A percentile compares a stretch with the other conserved stretches of the same genome.
These are phyloP conservation scores for Hamigera avellanea DNA, from an alignment of 495 filamentous ascomycete species.

Conservation along the genomic window DNA sequence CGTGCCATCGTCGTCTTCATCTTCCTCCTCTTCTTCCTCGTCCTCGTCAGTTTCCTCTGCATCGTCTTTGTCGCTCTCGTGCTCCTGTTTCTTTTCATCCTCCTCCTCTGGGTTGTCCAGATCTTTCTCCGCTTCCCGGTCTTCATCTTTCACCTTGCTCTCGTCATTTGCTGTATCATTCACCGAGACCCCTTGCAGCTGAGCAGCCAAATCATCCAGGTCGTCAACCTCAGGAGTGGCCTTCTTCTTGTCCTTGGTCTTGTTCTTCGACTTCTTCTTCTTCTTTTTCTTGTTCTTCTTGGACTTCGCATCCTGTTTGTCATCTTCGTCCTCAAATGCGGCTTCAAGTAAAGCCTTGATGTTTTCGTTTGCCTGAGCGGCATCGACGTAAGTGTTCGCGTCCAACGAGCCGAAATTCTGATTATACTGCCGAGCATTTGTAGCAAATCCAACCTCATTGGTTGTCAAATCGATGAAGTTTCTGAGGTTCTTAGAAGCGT, in stretches of 20 bases:
- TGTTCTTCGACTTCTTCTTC: constrained; percentile 19
- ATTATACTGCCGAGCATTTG: constrained; percentile 12
- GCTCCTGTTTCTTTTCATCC: constrained; percentile 32
- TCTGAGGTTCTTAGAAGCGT: constrained; percentile 25
- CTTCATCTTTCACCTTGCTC: constrained; percentile 34
- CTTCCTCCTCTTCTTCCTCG: constrained; percentile 29
- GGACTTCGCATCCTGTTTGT: constrained; percentile 38
- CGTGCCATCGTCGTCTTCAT: constrained; percentile 56
- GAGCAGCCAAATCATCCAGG: constrained; percentile 42
- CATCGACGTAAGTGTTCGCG: constrained; percentile 61
- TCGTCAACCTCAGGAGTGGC: constrained; percentile 32
- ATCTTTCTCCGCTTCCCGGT: constrained; percentile 20
- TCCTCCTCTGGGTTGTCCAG: constrained; percentile 25
- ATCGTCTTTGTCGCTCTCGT: constrained; percentile 16
- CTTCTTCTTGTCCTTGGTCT: constrained; percentile 40
- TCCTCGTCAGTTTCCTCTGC: constrained; percentile 7
- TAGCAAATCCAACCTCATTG: constrained; percentile 13
- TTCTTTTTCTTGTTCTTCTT: constrained; percentile 40
- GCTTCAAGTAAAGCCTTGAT: constrained; percentile 83
- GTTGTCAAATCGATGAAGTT: constrained; percentile 35
- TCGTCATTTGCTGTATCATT: constrained; percentile 18
- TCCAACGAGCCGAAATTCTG: constrained; percentile 36
- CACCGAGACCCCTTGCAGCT: constrained; percentile 49
- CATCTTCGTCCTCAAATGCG: constrained; percentile 73
- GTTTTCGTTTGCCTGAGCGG: constrained; percentile 66